Conservation (phyloP, 2,329 filamentous ascomycete genomes). For the Blastomyces silverae region DNA sequence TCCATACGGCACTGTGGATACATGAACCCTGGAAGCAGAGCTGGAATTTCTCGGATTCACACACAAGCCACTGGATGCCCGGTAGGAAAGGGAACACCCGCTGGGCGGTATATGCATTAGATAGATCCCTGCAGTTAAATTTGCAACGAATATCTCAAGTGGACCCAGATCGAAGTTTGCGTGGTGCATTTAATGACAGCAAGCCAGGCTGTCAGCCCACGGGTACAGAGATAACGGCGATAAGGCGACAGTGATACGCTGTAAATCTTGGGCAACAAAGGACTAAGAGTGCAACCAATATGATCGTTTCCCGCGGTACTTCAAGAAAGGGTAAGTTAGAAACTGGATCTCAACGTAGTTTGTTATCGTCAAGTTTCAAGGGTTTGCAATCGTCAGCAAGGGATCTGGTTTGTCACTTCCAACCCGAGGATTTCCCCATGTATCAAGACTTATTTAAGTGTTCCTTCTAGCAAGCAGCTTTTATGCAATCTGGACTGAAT, state of each 20-base stretch:
- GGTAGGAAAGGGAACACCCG: conserved; percentile 3
- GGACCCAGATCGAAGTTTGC: neutral
- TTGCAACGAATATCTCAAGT: neutral
- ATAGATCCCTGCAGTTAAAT: conserved; percentile 4
- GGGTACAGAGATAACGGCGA: neutral
- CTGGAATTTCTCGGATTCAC: conserved; percentile 7
- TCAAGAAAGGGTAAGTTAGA: neutral
- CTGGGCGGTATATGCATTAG: conserved; percentile 9
- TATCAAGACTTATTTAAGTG: neutral
- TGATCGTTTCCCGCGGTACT: neutral
- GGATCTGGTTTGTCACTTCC: neutral
- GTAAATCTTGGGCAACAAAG: conserved; percentile 9
- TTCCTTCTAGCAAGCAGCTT: neutral
- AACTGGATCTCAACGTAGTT: neutral
- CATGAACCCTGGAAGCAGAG: conserved; percentile 2
- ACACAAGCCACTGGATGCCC: conserved; percentile 6
- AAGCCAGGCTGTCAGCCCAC: neutral
- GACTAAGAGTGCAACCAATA: no score
- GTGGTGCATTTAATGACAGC: conserved; percentile 5
- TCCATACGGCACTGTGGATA: neutral
- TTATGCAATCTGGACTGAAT: neutral
- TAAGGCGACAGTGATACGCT: neutral
- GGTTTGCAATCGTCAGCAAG: neutral
- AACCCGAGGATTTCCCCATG: neutral
- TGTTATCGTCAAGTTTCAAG: conserved; percentile 3